A percentile compares a stretch with the other conserved stretches of the same genome.
Evolutionary conservation across 2,329 filamentous ascomycete species (phyloP).

Genomic region (Neurospora sp.): DNA sequence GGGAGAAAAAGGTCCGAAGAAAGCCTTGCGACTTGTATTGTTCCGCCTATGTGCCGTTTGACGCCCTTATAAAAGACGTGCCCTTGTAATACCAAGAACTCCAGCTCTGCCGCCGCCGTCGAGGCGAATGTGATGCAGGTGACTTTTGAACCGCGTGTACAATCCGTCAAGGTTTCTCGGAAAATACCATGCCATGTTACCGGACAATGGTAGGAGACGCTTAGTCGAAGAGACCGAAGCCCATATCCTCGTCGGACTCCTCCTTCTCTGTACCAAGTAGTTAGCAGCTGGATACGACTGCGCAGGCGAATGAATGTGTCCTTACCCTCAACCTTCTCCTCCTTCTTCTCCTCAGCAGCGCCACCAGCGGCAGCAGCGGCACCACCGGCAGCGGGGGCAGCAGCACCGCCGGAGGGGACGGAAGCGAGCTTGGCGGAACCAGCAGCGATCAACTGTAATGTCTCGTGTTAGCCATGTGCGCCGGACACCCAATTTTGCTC

Average conservation of each 20-base stretch:
- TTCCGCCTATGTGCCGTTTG: slow-evolving; percentile 9
- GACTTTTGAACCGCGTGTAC: slow-evolving; percentile 7
- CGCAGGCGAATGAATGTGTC: neutral
- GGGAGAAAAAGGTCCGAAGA: slow-evolving; percentile 4
- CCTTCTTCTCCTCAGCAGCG: slow-evolving; percentile 50
- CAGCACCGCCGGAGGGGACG: slow-evolving; percentile 85
- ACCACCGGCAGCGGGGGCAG: slow-evolving; percentile 57
- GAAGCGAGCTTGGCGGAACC: slow-evolving; percentile 92
- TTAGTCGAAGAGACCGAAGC: slow-evolving; percentile 70
- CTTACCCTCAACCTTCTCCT: slow-evolving; percentile 76
- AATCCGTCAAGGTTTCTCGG: slow-evolving; percentile 11
- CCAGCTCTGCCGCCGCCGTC: slow-evolving; percentile 5
- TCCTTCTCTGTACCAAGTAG: slow-evolving; percentile 42
- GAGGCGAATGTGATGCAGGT: slow-evolving; percentile 3
- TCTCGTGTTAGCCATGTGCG: slow-evolving; percentile 12
- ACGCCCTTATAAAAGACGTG: slow-evolving; percentile 4
- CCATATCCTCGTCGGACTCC: slow-evolving; percentile 68
- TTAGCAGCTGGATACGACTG: slow-evolving; percentile 13
- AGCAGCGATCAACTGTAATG: slow-evolving; percentile 71
- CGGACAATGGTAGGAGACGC: slow-evolving; percentile 18
- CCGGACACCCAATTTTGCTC: neutral
- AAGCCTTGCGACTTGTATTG: slow-evolving; percentile 7
- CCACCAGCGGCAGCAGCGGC: slow-evolving; percentile 58
- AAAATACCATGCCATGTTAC: slow-evolving; percentile 7
- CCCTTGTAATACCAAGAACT: slow-evolving; percentile 7